Evolutionary conservation across 148 eudicot genomes (phyloP).

Genomic region (Rheum nobile): DNA sequence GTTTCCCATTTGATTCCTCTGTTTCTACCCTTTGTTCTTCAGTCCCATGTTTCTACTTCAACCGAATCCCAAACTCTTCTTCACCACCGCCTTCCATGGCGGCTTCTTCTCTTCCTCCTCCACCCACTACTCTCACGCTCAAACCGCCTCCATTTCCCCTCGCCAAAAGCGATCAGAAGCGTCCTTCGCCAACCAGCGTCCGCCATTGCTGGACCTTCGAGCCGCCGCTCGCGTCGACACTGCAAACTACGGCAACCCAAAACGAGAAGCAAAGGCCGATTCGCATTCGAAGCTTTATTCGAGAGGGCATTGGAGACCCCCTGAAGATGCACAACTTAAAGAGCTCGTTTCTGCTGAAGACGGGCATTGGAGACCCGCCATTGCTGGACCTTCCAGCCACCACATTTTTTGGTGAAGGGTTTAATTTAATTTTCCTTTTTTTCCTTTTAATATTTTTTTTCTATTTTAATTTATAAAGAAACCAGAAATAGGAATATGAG

Average conservation of each 20-base stretch:
- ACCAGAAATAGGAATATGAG: no score
- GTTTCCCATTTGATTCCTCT: neutral
- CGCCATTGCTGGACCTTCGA: conserved; percentile 1
- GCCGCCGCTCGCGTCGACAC: neutral
- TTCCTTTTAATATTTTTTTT: no score
- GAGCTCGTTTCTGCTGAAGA: no score
- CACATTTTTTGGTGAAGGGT: no score
- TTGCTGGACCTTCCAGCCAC: no score
- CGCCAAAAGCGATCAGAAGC: neutral
- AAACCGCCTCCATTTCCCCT: neutral
- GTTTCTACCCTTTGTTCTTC: neutral
- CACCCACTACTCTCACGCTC: neutral
- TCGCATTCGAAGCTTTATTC: conserved; percentile 30
- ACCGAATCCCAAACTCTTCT: neutral
- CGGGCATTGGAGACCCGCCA: no score
- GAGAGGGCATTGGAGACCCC: conserved; percentile 71
- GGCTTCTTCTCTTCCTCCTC: neutral
- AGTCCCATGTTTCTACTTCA: neutral
- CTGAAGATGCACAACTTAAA: conserved; percentile 60
- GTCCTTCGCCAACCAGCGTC: neutral
- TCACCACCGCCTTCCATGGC: neutral
- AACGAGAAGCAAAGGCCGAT: neutral
- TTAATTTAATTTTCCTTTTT: no score
- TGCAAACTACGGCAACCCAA: neutral
- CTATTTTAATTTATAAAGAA: no score